phyloP scores from a whole-genome alignment of 495 filamentous ascomycete genomes.

The Xylaria scruposa region DNA sequence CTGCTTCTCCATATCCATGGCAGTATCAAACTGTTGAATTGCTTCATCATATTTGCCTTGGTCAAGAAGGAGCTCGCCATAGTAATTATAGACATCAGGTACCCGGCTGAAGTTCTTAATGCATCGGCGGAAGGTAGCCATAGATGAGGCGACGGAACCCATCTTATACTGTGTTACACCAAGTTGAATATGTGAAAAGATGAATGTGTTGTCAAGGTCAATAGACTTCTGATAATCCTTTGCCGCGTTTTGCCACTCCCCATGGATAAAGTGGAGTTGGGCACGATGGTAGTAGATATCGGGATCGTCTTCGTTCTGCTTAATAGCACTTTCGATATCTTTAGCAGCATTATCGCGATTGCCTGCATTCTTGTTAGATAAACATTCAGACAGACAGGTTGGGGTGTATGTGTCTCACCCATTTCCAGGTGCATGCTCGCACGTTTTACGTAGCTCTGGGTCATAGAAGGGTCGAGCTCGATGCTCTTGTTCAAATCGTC shows the following conservation, averaged over 20 bases:
- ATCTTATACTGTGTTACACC: constrained; percentile 99
- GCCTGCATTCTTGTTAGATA: constrained; percentile 57
- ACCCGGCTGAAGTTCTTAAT: constrained; percentile 98
- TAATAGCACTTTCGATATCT: constrained; percentile 87
- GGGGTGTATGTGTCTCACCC: constrained; percentile 59
- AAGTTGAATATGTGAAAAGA: constrained; percentile 99
- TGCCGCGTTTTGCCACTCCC: constrained; percentile 89
- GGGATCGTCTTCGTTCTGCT: constrained; percentile 85
- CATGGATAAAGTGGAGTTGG: constrained; percentile 96
- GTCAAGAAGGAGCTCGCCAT: constrained; percentile 96
- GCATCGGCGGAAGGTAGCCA: constrained; percentile 96
- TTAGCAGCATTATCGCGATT: constrained; percentile 84
- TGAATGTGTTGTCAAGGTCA: constrained; percentile 92
- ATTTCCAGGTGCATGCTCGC: constrained; percentile 98
- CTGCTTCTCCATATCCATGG: constrained; percentile 96
- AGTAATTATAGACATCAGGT: constrained; percentile 99
- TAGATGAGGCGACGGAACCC: constrained; percentile 95
- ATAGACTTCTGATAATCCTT: constrained; percentile 99
- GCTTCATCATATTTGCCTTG: constrained; percentile 94
- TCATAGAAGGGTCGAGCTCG: constrained; percentile 82
- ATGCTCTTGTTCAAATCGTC: constrained; percentile 88
- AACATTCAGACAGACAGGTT: neutral
- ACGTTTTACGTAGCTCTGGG: constrained; percentile 98
- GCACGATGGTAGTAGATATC: constrained; percentile 99
- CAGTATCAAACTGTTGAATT: constrained; percentile 97